Base-by-base conservation (phyloP, 2,329 filamentous ascomycete genomes). In the Alternaria ventricosa region DNA sequence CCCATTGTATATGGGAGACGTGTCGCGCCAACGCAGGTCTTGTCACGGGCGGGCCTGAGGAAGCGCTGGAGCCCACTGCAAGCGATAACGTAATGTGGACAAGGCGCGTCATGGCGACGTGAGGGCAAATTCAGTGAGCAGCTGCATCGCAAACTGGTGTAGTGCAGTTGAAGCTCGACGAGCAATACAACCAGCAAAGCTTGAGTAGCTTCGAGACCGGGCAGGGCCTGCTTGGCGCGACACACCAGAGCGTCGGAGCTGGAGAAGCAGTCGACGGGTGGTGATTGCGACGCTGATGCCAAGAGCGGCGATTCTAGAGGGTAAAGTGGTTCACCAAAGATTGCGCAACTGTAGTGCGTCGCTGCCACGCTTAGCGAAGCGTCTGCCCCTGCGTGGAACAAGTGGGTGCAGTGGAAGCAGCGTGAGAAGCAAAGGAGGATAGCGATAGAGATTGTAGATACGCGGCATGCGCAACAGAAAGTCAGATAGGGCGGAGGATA, bases 311-410 rank as follows among this genome's bases (percentile, higher is more conserved):
- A 47, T 28, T 53, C 36, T 33, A 53, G 54, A 57, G 54, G 55
- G 60, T 22, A 63, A 53, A 63, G 57, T 60, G 57, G 61, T 63
- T 60, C 61, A 63, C 33, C 46, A 28, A 41, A 57, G 60, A 65
- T 65, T 65, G 63, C 63, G 63, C 63, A 66, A 66, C 63, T 64
- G 61, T 57, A 56, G 63, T 63, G 60, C 63, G 51, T 56, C 58
- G 41, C 41, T 65, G 63, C 60, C 55, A 57, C 56, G 61, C 56
- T 55, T 59, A 62, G 55, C 56, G 60, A 66, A 45, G 41, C 51
- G 46, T 55, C 60, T 41, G 60, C 61, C 56, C 63, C 63, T 63
- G 63, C 55, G 47, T 46, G 36, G 61, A 22, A 33, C 44, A 23
- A 41, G 30, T 9, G 45, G 47, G 46, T 28, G 58, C 28, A 41